These are phyloP conservation scores for Pyricularia pennisetigena DNA, from an alignment of 2,329 filamentous ascomycete species.

Conservation along the genomic window DNA sequence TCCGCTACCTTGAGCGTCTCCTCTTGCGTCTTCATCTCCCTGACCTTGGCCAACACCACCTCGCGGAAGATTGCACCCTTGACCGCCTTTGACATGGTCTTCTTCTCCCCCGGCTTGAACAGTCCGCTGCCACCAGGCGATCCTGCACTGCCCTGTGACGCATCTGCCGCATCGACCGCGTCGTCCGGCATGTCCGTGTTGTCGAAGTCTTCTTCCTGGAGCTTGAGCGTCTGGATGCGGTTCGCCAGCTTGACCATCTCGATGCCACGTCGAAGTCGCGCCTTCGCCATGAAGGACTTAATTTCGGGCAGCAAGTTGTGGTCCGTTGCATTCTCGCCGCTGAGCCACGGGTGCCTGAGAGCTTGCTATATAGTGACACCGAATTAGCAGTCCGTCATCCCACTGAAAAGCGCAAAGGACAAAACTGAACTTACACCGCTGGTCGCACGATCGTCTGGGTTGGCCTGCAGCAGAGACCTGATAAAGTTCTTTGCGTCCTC, in stretches of 20 bases:
- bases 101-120: slow-evolving; percentile 26
- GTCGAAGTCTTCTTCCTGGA: slow-evolving; percentile 77
- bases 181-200: slow-evolving; percentile 64
- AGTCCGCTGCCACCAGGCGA: slow-evolving; percentile 1
- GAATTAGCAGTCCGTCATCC: neutral
- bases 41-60: slow-evolving; percentile 86
- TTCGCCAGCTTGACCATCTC: slow-evolving; percentile 94
- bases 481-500: slow-evolving; percentile 95
- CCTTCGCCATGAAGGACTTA: slow-evolving; percentile 84
- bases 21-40: slow-evolving; percentile 82
- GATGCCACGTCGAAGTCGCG: slow-evolving; percentile 84
- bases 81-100: slow-evolving; percentile 37
- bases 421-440: slow-evolving; percentile 52
- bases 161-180: slow-evolving; percentile 43
- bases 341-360: slow-evolving; percentile 78
- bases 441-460: slow-evolving; percentile 65
- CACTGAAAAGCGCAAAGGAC: slow-evolving; percentile 5
- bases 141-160: slow-evolving; percentile 15
- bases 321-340: slow-evolving; percentile 77
- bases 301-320: slow-evolving; percentile 98
- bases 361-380: slow-evolving; percentile 45
- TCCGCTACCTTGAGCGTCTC: slow-evolving; percentile 60
- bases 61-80: slow-evolving; percentile 79
- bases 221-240: slow-evolving; percentile 87
- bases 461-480: slow-evolving; percentile 64